phyloP scores from a whole-genome alignment of 306 rosid genomes.

The Alnus glutinosa region DNA sequence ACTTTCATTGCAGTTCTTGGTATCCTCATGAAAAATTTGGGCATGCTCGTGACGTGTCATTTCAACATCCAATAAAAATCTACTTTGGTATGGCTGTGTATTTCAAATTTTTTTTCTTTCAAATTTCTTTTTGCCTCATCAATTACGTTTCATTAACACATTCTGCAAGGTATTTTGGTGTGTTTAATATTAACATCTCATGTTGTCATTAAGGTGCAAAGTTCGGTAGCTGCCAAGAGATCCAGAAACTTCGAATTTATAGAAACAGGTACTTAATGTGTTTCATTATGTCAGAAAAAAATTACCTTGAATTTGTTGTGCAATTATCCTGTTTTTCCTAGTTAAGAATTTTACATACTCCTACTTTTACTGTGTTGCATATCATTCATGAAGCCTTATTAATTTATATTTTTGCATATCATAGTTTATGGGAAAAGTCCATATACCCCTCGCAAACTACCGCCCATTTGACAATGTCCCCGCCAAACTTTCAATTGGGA shows the following conservation, averaged over 20 bases:
- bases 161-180: neutral
- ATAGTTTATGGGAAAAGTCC: no score
- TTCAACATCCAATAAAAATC: constrained; percentile 92
- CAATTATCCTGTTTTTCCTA: neutral
- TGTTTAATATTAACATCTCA: neutral
- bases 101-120: neutral
- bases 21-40: constrained; percentile 65
- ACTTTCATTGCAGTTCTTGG: constrained; percentile 70
- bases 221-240: constrained; percentile 79
- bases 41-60: constrained; percentile 74
- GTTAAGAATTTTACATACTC: neutral
- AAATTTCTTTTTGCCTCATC: constrained; percentile 1
- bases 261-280: constrained; percentile 64
- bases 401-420: neutral
- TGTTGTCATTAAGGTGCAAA: constrained; percentile 69
- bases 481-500: no score
- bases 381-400: neutral
- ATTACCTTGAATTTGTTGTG: neutral
- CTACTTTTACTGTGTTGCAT: neutral
- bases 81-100: constrained; percentile 71
- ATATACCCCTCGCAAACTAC: no score
- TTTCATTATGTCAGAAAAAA: neutral
- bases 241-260: constrained; percentile 69
- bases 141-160: constrained; percentile 26
- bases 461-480: no score